Evolutionary conservation across 2,329 filamentous ascomycete species (phyloP).

Genomic region (Didymella exigua): DNA sequence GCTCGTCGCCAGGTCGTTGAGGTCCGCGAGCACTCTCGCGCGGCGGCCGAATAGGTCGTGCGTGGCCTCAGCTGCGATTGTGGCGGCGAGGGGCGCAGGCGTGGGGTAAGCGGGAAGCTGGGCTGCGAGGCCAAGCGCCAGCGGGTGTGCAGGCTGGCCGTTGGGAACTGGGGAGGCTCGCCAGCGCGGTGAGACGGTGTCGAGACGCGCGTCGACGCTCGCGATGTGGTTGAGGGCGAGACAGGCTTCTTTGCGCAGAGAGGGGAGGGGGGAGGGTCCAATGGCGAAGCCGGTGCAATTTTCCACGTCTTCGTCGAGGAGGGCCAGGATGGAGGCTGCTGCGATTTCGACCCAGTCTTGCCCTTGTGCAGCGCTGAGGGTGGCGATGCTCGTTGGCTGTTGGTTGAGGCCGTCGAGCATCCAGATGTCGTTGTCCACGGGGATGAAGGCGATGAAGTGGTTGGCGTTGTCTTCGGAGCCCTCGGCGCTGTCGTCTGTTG

Average conservation of each 20-base stretch:
- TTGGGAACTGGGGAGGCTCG: slow-evolving; percentile 41
- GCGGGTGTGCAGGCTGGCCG: slow-evolving; percentile 32
- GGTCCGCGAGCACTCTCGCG: slow-evolving; percentile 17
- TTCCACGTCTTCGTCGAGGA: slow-evolving; percentile 71
- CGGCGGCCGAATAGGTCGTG: slow-evolving; percentile 30
- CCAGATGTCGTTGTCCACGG: slow-evolving; percentile 76
- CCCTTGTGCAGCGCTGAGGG: slow-evolving; percentile 40
- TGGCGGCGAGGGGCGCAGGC: slow-evolving; percentile 15
- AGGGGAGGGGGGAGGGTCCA: slow-evolving; percentile 67
- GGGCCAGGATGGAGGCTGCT: slow-evolving; percentile 66
- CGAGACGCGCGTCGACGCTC: slow-evolving; percentile 49
- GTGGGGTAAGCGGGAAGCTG: slow-evolving; percentile 22
- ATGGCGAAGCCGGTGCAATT: slow-evolving; percentile 81
- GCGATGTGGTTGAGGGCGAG: slow-evolving; percentile 55
- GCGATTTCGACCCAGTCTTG: slow-evolving; percentile 71
- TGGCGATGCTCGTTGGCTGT: slow-evolving; percentile 67
- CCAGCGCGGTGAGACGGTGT: slow-evolving; percentile 52
- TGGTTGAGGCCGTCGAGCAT: slow-evolving; percentile 84
- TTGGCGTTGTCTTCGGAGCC: slow-evolving; percentile 67
- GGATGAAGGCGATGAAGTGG: slow-evolving; percentile 91
- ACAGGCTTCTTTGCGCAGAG: slow-evolving; percentile 52
- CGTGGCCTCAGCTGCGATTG: slow-evolving; percentile 30
- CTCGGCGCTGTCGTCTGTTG: slow-evolving; percentile 50
- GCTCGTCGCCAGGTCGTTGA: slow-evolving; percentile 37
- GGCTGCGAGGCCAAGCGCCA: slow-evolving; percentile 24